Percentiles rank a stretch among this genome's conserved stretches.
Evolutionary conservation across 2,329 filamentous ascomycete genomes (phyloP).

Genomic region (Xylaria sp.): DNA sequence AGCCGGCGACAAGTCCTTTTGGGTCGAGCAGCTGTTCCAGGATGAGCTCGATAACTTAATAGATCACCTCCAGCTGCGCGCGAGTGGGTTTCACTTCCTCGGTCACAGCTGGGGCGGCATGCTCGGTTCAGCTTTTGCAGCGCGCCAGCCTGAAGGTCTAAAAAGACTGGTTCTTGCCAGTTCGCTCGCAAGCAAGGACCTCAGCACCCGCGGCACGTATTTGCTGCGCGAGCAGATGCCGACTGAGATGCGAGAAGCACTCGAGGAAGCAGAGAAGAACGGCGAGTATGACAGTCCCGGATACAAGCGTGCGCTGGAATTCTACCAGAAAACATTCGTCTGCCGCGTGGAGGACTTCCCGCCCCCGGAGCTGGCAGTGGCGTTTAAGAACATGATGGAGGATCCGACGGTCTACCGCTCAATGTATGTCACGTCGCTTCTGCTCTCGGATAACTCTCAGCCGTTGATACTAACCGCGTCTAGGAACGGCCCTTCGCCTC

Average conservation of each 20-base stretch:
- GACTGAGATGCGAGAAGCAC: constrained; percentile 9
- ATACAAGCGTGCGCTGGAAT: too few species aligned
- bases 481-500: too few species aligned
- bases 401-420: too few species aligned
- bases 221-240: constrained; percentile 12
- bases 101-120: constrained; percentile 23
- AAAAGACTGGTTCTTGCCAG: constrained; percentile 9
- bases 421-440: too few species aligned
- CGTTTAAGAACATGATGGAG: too few species aligned
- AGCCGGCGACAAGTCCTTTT: constrained; percentile 17
- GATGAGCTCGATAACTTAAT: constrained; percentile 19
- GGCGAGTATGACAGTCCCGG: constrained; percentile 16
- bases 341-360: too few species aligned
- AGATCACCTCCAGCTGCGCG: background rate
- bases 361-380: too few species aligned
- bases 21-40: constrained; percentile 18
- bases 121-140: constrained; percentile 12
- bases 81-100: too few species aligned
- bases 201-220: background rate
- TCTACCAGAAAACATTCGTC: too few species aligned
- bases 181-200: constrained; percentile 14
- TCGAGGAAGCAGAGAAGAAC: constrained; percentile 14
- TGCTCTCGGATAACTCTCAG: too few species aligned
- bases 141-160: too few species aligned
- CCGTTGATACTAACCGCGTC: too few species aligned